Evolutionary conservation across 176 grass and related monocot species (phyloP), one percentile per base, ranked within the genome.

Genomic region (Alloteropsis semialata): DNA sequence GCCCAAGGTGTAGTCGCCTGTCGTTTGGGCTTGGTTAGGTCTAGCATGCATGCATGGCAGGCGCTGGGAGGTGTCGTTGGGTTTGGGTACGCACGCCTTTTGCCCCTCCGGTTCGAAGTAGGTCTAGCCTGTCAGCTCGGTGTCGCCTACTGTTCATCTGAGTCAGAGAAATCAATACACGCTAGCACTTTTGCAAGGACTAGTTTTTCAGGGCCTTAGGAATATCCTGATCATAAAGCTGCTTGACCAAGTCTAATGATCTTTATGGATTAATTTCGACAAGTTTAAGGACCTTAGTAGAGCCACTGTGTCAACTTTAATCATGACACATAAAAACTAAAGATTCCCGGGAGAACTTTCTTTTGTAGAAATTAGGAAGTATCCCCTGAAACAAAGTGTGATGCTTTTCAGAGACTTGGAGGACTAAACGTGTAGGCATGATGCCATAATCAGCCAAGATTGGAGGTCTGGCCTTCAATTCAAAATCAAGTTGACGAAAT

Each of bases 121-220:
- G 42, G 25, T 18, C 71, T 10, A 41, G 37, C 10, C 58, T 41
- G 15, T 74, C 60, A 65, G 12, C n/a, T 50, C 16, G 14, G 28
- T 56, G 13, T 45, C 49, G 10, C 50, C 5, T 12, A 75, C 60
- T 81, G 77, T 81, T 81, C 59, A 75, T 81, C 39, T 8, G 59
- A 57, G 77, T 75, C 85, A 45, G 28, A 30, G 84, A 56, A 74
- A 80, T 86, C 39, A 54, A 45, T 64, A 65, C 19, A 50, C 22
- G 29, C 10, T 32, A 45, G 0, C 25, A 46, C 21, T 37, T 77
- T 65, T 76, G 37, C 21, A 30, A 37, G 10, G 6, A 10, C 43
- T 19, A 32, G 38, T 27, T 69, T 15, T 15, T 29, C 50, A 59
- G 25, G 27, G 2, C 18, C 28, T 69, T 19, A 11, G 6, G 14